Evolutionary conservation across 768 basidiomycete genomes (phyloP).

Genomic region (Exsudoporus frostii): DNA sequence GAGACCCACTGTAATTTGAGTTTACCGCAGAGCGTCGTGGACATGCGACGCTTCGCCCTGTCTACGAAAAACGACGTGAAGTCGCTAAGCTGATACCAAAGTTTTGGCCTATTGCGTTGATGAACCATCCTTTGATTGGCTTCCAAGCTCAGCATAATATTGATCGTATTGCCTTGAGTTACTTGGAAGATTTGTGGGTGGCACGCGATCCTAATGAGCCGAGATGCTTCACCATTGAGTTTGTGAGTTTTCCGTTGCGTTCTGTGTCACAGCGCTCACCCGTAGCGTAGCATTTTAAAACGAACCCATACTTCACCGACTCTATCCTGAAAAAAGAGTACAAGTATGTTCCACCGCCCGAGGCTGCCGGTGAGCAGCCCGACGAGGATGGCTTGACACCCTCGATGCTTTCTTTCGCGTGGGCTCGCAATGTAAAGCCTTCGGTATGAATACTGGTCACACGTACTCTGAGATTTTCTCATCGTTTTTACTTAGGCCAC

Average conservation of each 20-base stretch:
- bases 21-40: conserved; percentile 56
- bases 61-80: conserved; percentile 69
- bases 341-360: conserved; percentile 59
- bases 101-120: conserved; percentile 85
- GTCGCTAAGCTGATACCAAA: conserved; percentile 63
- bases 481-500: conserved; percentile 40
- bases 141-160: conserved; percentile 67
- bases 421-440: conserved; percentile 69
- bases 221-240: conserved; percentile 81
- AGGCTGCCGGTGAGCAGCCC: conserved; percentile 51
- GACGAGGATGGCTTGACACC: conserved; percentile 75
- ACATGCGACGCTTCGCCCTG: conserved; percentile 52
- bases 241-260: conserved; percentile 54
- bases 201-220: conserved; percentile 69
- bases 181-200: conserved; percentile 85
- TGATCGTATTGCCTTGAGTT: conserved; percentile 80
- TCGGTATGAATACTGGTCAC: conserved; percentile 44
- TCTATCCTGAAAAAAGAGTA: conserved; percentile 78
- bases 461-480: background rate
- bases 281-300: conserved; percentile 65
- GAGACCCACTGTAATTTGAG: conserved; percentile 5
- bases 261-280: conserved; percentile 4
- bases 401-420: conserved; percentile 76
- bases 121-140: conserved; percentile 65
- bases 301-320: conserved; percentile 82